Evolutionary conservation across 2,329 filamentous ascomycete species (phyloP).

Genomic region (Trichoderma citrinoviride): DNA sequence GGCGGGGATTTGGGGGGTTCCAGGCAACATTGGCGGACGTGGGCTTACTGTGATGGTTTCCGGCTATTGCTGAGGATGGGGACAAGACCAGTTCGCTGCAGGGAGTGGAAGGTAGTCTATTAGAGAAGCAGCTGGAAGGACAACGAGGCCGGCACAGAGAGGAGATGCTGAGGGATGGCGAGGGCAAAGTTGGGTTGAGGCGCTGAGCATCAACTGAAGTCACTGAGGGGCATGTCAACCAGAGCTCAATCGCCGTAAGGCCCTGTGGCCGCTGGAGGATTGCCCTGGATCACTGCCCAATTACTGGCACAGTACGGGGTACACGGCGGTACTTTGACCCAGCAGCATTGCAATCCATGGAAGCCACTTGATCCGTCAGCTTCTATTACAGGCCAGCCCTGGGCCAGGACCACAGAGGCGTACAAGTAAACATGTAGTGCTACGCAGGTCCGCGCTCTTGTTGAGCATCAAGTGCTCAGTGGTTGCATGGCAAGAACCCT

Average conservation of each 20-base stretch:
- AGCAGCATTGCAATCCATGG: neutral
- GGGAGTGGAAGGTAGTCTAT: too few species aligned
- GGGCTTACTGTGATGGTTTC: neutral
- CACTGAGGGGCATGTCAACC: neutral
- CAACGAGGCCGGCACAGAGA: neutral
- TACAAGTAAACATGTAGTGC: neutral
- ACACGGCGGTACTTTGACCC: neutral
- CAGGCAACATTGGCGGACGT: neutral
- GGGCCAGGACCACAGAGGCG: neutral
- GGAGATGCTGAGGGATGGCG: neutral
- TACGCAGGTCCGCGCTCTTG: neutral
- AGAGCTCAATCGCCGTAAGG: neutral
- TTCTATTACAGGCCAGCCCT: neutral
- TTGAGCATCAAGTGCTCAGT: neutral
- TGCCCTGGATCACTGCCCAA: too few species aligned
- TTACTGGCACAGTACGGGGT: neutral
- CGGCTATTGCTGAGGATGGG: too few species aligned
- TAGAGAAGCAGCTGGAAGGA: neutral
- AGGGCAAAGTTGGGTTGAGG: neutral
- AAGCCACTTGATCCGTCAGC: neutral
- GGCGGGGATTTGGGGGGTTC: conserved; percentile 7
- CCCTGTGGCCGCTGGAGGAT: too few species aligned
- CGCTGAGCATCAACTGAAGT: too few species aligned
- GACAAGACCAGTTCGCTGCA: too few species aligned
- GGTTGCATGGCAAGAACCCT: too few species aligned